phyloP scores from a whole-genome alignment of 129 eudicot genomes.

The Flaveria sonorensis region DNA sequence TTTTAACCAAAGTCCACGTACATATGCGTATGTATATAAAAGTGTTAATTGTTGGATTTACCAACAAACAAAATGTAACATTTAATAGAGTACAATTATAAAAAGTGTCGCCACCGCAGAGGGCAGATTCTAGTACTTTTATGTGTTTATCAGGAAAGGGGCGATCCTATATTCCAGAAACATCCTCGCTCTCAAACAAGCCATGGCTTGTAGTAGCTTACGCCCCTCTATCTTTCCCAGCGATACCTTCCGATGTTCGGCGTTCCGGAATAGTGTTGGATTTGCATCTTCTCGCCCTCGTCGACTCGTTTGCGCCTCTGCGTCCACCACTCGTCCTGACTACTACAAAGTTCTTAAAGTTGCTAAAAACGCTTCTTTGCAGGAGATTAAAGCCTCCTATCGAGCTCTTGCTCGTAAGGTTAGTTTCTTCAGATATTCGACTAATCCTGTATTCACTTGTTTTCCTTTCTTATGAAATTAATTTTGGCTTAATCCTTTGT shows the following conservation, averaged over 20 bases:
- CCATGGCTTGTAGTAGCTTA: slow-evolving; percentile 17
- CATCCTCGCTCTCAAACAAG: neutral
- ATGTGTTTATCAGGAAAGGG: no score
- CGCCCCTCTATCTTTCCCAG: neutral
- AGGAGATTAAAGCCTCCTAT: slow-evolving; percentile 73
- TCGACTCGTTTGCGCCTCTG: slow-evolving; percentile 39
- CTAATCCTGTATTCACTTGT: neutral
- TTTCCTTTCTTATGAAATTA: neutral
- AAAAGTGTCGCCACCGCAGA: no score
- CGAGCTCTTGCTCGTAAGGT: slow-evolving; percentile 96
- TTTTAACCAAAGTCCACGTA: no score
- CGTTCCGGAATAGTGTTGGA: slow-evolving; percentile 7
- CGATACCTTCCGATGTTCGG: slow-evolving; percentile 1
- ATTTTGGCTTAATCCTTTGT: neutral
- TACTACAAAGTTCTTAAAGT: slow-evolving; percentile 69
- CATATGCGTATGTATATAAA: no score
- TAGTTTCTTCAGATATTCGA: neutral
- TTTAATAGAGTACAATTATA: no score
- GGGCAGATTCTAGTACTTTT: no score
- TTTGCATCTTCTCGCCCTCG: slow-evolving; percentile 34
- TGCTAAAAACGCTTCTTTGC: slow-evolving; percentile 61
- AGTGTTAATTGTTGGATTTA: no score
- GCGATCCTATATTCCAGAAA: no score
- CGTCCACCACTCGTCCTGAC: slow-evolving; percentile 37
- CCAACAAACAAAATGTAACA: no score